These are phyloP conservation scores for Sophora flavescens DNA, from an alignment of 306 rosid species.

Conservation along the genomic window DNA sequence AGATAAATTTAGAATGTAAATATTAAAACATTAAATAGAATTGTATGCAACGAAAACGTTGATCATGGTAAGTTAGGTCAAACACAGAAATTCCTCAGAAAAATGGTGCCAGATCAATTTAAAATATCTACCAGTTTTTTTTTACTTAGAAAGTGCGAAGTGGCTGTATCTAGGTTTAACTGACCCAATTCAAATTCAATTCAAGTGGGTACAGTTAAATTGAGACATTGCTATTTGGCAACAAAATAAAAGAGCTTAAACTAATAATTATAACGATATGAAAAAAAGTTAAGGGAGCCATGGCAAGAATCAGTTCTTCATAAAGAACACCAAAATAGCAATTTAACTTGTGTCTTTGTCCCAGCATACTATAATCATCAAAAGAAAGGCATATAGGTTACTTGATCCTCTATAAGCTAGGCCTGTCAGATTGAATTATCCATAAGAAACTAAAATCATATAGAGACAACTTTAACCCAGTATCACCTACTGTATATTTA, in stretches of 20 bases:
- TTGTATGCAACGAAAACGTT: slow-evolving; percentile 8
- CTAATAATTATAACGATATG: background rate
- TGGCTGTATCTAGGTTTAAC: background rate
- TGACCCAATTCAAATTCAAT: background rate
- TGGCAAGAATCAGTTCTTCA: background rate
- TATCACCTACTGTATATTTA: background rate
- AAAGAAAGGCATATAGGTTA: background rate
- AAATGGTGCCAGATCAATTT: background rate
- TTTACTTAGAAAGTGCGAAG: background rate
- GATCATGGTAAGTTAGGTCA: slow-evolving; percentile 5
- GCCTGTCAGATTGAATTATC: background rate
- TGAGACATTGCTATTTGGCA: background rate
- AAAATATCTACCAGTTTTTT: background rate
- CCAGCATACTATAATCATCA: background rate
- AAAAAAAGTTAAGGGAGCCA: background rate
- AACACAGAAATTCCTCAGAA: background rate
- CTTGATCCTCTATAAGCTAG: slow-evolving; percentile 1
- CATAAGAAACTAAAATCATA: background rate
- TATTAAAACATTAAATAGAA: slow-evolving; percentile 1
- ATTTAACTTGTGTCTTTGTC: background rate
- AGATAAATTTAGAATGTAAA: slow-evolving; percentile 18
- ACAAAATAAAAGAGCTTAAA: background rate
- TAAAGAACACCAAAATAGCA: background rate
- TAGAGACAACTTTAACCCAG: background rate
- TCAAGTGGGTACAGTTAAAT: background rate